Conservation (phyloP, 202 grass and related monocot genomes). For the Eragrostis tef region DNA sequence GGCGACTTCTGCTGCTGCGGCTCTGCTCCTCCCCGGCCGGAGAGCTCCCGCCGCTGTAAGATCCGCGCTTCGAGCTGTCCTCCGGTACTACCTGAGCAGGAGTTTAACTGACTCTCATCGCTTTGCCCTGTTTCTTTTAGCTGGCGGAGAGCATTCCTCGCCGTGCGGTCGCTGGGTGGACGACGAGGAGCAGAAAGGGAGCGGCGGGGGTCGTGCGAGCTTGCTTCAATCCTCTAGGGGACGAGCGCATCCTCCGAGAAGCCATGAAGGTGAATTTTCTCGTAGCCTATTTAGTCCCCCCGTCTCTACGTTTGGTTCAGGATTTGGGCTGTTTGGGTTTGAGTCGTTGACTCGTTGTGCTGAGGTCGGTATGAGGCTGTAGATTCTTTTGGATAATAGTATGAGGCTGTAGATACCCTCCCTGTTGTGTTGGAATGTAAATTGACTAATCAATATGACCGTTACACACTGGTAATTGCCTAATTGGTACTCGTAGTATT, state of each 20-base stretch:
- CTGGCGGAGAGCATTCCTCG: conserved; percentile 24
- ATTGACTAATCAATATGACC: neutral
- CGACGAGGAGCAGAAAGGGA: conserved; percentile 17
- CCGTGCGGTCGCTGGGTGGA: neutral
- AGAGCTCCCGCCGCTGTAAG: conserved; percentile 29
- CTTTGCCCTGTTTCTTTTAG: neutral
- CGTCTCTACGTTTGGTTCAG: neutral
- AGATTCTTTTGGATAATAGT: neutral
- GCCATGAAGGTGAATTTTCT: conserved; percentile 70
- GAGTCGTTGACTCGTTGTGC: neutral
- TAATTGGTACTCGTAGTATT: neutral
- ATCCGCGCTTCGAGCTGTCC: neutral
- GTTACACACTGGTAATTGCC: neutral
- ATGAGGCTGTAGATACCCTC: neutral
- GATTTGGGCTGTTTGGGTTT: neutral
- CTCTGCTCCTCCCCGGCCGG: neutral
- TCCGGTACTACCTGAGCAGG: neutral
- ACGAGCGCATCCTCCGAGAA: conserved; percentile 77
- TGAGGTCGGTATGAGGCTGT: neutral
- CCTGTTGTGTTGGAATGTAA: neutral
- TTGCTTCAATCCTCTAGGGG: conserved; percentile 76
- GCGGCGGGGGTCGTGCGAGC: conserved; percentile 36
- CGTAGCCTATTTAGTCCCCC: neutral
- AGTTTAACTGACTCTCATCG: neutral
- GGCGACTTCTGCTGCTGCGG: conserved; percentile 30